A percentile compares a stretch with the other conserved stretches of the same genome.
These are phyloP conservation scores for Gillenia trifoliata DNA, from an alignment of 306 rosid species.

Conservation along the genomic window DNA sequence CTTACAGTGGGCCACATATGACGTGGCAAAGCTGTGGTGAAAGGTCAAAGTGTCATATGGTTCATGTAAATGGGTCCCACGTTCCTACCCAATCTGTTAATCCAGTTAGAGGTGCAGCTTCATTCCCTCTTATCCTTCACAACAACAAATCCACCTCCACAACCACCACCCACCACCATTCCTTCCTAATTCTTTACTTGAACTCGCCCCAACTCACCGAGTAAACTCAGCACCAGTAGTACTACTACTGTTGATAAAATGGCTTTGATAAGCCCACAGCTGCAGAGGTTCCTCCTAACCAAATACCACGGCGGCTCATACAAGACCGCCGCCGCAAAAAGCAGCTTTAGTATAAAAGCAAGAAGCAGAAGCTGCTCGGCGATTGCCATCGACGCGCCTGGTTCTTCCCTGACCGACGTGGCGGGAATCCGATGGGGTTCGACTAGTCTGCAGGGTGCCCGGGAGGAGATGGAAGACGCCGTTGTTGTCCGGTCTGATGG, in stretches of 20 bases:
- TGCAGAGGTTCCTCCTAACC: conserved; percentile 50
- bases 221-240: conserved; percentile 7
- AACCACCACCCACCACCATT: conserved; percentile 7
- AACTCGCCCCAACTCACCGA: background rate
- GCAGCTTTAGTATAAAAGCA: conserved; percentile 15
- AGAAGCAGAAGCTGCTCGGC: conserved; percentile 61
- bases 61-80: background rate
- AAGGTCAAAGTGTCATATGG: background rate
- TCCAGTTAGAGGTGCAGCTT: conserved; percentile 66
- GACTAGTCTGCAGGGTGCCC: conserved; percentile 65
- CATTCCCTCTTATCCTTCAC: conserved; percentile 47
- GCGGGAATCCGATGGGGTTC: conserved; percentile 81
- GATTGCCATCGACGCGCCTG: conserved; percentile 79
- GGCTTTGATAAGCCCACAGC: conserved; percentile 80
- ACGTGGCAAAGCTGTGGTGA: conserved; percentile 7
- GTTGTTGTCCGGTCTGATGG: conserved; percentile 55
- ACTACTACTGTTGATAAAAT: conserved; percentile 12
- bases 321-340: conserved; percentile 23
- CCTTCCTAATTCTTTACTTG: background rate
- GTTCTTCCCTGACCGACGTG: conserved; percentile 45
- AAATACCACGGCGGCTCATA: conserved; percentile 34
- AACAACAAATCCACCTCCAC: conserved; percentile 10
- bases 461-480: conserved; percentile 94
- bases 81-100: conserved; percentile 52
- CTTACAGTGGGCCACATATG: background rate